Percentiles rank a stretch among this genome's conserved stretches.
Evolutionary conservation across 345 rosid genomes (phyloP).

Genomic region (Cardamine resedifolia): DNA sequence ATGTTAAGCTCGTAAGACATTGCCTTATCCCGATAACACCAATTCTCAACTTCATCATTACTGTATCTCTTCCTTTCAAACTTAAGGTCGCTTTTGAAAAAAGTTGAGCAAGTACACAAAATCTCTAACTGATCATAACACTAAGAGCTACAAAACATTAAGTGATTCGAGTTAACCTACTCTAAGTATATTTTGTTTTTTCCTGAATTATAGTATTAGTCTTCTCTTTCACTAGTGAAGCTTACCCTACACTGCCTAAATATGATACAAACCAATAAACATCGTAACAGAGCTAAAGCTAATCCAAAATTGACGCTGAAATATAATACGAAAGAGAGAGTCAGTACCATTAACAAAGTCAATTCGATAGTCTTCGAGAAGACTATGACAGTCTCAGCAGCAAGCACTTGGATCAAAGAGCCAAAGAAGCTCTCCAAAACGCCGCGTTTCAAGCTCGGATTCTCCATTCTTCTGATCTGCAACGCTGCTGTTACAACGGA

Average conservation of each 20-base stretch:
- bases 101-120: no score
- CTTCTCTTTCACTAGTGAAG: not conserved
- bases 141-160: not conserved
- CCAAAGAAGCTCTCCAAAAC: not conserved
- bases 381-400: constrained; percentile 3
- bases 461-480: constrained; percentile 10
- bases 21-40: not conserved
- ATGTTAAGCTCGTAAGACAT: no score
- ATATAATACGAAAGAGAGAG: not conserved
- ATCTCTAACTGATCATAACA: no score
- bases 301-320: not conserved
- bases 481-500: no score
- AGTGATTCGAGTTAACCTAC: no score
- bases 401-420: not conserved
- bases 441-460: constrained; percentile 3
- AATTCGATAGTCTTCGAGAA: not conserved
- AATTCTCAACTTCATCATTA: not conserved
- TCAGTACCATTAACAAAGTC: not conserved
- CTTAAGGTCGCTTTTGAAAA: not conserved
- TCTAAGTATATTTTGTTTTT: no score
- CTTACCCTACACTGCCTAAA: not conserved
- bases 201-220: not conserved
- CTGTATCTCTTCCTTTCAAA: no score
- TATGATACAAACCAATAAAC: not conserved
- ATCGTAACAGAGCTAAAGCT: not conserved